phyloP scores from a whole-genome alignment of 192 early-diverging fungal species.

The Piromyces finnis region DNA sequence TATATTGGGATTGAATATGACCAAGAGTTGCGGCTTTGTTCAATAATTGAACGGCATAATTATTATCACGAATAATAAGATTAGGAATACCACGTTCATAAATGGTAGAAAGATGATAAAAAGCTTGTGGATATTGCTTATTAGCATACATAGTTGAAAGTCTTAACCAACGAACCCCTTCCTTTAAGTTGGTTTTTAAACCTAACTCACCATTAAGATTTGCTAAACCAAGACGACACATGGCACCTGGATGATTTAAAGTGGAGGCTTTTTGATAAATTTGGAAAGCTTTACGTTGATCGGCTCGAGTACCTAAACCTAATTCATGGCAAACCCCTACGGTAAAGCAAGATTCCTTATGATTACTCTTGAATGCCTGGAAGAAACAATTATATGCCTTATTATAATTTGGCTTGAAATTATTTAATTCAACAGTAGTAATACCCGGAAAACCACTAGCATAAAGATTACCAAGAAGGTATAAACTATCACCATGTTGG shows the following conservation, averaged over 20 bases:
- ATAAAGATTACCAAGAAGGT: background rate
- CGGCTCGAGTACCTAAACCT: background rate
- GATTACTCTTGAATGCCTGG: background rate
- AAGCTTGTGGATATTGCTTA: constrained; percentile 33
- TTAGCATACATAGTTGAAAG: constrained; percentile 29
- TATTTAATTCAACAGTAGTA: background rate
- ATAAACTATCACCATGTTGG: background rate
- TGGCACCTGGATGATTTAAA: constrained; percentile 43
- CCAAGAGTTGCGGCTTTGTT: constrained; percentile 42
- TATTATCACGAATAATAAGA: constrained; percentile 32
- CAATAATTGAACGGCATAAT: constrained; percentile 42
- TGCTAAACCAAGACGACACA: constrained; percentile 42
- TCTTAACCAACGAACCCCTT: constrained; percentile 24
- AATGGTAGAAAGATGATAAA: constrained; percentile 34
- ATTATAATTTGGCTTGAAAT: background rate
- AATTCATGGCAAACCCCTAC: background rate
- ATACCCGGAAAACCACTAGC: background rate
- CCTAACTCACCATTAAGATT: constrained; percentile 37
- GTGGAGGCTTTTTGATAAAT: constrained; percentile 57
- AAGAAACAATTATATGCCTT: background rate
- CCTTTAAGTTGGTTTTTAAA: constrained; percentile 23
- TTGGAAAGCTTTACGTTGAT: constrained; percentile 19
- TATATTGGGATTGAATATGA: constrained; percentile 41
- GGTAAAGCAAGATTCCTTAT: background rate
- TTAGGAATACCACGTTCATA: constrained; percentile 37